These are phyloP conservation scores for Lactarius deliciosus DNA, from an alignment of 768 basidiomycete genomes.

Conservation along the genomic window DNA sequence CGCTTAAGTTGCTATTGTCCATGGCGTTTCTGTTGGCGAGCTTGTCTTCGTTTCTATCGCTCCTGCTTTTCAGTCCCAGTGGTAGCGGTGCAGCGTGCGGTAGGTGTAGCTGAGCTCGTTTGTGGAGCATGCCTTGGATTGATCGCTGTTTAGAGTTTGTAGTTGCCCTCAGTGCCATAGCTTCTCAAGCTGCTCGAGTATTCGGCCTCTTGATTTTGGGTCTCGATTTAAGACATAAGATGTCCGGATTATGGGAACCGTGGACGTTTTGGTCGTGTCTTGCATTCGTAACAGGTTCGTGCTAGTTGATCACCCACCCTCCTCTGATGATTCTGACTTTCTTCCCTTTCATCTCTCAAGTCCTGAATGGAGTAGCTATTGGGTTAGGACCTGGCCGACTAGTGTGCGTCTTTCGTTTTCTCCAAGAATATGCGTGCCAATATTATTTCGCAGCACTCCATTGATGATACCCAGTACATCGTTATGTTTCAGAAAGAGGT, in stretches of 20 bases:
- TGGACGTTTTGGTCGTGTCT: slow-evolving; percentile 17
- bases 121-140: background rate
- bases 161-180: slow-evolving; percentile 8
- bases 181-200: slow-evolving; percentile 21
- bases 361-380: background rate
- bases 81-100: slow-evolving; percentile 8
- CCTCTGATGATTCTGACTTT: background rate
- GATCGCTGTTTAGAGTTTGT: slow-evolving; percentile 22
- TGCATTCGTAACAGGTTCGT: slow-evolving; percentile 20
- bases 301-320: background rate
- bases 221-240: slow-evolving; percentile 15
- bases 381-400: slow-evolving; percentile 17
- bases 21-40: slow-evolving; percentile 30
- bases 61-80: slow-evolving; percentile 14
- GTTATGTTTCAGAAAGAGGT: slow-evolving; percentile 22
- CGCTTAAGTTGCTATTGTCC: slow-evolving; percentile 20
- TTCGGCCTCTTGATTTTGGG: slow-evolving; percentile 21
- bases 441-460: background rate
- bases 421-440: background rate
- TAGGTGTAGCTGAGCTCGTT: slow-evolving; percentile 3
- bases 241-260: slow-evolving; percentile 13
- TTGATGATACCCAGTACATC: background rate
- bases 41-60: slow-evolving; percentile 25
- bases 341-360: slow-evolving; percentile 1
- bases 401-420: slow-evolving; percentile 6